Percentiles rank a stretch among this genome's conserved stretches.
These are phyloP conservation scores for Aspergillus proliferans DNA, from an alignment of 2,329 filamentous ascomycete genomes.

Conservation along the genomic window DNA sequence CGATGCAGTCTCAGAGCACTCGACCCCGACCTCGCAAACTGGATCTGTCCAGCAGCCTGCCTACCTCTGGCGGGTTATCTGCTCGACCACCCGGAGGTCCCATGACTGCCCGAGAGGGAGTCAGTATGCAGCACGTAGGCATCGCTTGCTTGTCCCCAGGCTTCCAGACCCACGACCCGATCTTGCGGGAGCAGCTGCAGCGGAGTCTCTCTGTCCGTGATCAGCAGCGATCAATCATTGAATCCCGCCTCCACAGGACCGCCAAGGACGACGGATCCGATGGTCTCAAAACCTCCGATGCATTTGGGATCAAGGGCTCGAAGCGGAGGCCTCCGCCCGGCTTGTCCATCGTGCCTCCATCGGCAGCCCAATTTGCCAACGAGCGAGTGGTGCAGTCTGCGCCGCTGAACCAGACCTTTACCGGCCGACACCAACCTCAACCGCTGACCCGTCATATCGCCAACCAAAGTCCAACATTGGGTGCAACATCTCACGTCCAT, in stretches of 20 bases:
- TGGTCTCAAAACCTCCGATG: slow-evolving; percentile 48
- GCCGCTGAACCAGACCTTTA: slow-evolving; percentile 90
- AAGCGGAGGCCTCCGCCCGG: slow-evolving; percentile 67
- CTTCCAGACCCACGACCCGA: slow-evolving; percentile 92
- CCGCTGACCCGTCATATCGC: slow-evolving; percentile 70
- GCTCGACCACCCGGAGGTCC: slow-evolving; percentile 62
- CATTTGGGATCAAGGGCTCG: slow-evolving; percentile 38
- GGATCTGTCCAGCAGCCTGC: slow-evolving; percentile 40
- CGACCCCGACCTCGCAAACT: slow-evolving; percentile 42
- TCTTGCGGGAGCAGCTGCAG: slow-evolving; percentile 91
- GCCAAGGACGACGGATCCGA: slow-evolving; percentile 68
- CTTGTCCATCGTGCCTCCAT: slow-evolving; percentile 89
- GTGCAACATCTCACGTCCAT: slow-evolving; percentile 82
- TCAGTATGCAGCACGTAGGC: slow-evolving; percentile 86
- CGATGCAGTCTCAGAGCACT: slow-evolving; percentile 58
- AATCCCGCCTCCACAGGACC: slow-evolving; percentile 80
- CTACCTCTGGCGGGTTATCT: slow-evolving; percentile 45
- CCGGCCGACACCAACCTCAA: slow-evolving; percentile 73
- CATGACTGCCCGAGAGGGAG: slow-evolving; percentile 69
- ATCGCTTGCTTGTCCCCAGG: slow-evolving; percentile 91
- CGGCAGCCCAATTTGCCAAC: slow-evolving; percentile 83
- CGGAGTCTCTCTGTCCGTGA: slow-evolving; percentile 89
- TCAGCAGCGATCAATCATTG: slow-evolving; percentile 91
- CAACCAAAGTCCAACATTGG: slow-evolving; percentile 76
- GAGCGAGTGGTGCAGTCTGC: slow-evolving; percentile 97